Conservation (phyloP, 768 basidiomycete genomes). For the Gelatoporia subvermispora region DNA sequence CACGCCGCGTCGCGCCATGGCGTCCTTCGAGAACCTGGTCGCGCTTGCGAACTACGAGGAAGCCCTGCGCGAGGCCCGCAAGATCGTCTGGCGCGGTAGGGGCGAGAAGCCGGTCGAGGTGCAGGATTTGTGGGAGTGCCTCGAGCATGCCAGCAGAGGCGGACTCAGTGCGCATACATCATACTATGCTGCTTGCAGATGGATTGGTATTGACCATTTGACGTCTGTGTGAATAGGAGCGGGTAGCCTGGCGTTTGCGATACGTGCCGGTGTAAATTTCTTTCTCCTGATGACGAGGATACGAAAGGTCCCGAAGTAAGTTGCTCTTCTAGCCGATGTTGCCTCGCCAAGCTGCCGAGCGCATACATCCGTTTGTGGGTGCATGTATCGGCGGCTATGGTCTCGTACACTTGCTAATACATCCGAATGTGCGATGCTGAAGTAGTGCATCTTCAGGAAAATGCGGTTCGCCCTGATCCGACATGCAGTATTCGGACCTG, state of each 20-base stretch:
- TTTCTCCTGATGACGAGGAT: constrained; percentile 74
- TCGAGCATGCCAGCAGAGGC: constrained; percentile 67
- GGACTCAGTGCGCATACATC: constrained; percentile 56
- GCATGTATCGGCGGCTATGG: not conserved
- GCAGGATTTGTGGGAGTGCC: constrained; percentile 54
- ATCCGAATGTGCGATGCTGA: too few relatives aligned
- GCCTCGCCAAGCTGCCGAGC: too few relatives aligned
- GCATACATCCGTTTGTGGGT: not conserved
- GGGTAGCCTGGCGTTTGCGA: constrained; percentile 71
- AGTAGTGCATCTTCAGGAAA: constrained; percentile 37
- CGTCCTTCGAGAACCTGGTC: constrained; percentile 80
- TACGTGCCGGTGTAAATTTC: constrained; percentile 80
- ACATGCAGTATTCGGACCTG: constrained; percentile 78
- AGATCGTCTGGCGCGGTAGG: constrained; percentile 77
- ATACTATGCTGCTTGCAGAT: not conserved
- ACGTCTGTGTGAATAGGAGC: constrained; percentile 51
- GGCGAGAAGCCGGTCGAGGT: constrained; percentile 74
- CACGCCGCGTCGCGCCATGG: constrained; percentile 53
- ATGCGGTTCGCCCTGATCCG: constrained; percentile 62
- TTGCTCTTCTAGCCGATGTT: not conserved
- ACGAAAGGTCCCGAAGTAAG: constrained; percentile 61
- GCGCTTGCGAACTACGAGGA: constrained; percentile 84
- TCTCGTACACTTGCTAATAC: too few relatives aligned
- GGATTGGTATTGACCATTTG: not conserved
- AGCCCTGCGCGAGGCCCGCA: constrained; percentile 63